These are phyloP conservation scores for Astrocystis sublimbata DNA, from an alignment of 495 filamentous ascomycete species.

Conservation along the genomic window DNA sequence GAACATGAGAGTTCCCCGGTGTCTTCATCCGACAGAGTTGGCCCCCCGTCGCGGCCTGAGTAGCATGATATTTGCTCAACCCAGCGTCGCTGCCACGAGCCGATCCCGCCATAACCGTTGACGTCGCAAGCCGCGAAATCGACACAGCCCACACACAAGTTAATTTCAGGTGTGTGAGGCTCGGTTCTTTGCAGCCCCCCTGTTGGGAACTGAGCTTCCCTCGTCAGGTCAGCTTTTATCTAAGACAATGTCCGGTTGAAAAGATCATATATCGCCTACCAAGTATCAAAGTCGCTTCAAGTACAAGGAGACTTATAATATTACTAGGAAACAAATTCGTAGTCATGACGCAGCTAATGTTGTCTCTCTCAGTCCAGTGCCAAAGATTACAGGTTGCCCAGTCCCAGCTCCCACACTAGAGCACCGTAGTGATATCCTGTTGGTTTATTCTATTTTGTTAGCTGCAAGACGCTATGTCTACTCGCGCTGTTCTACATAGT, in stretches of 20 bases:
- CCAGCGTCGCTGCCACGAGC: slow-evolving; percentile 13
- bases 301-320: neutral
- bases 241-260: neutral
- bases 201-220: neutral
- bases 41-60: slow-evolving; percentile 5
- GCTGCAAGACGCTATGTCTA: neutral
- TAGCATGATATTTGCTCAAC: neutral
- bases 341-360: neutral
- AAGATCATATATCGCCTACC: neutral
- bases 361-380: neutral
- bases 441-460: neutral
- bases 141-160: neutral
- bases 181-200: slow-evolving; percentile 18
- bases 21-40: slow-evolving; percentile 13
- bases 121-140: slow-evolving; percentile 16
- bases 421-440: neutral
- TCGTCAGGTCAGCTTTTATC: neutral
- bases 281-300: neutral
- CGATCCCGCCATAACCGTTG: slow-evolving; percentile 11
- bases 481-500: too few relatives aligned
- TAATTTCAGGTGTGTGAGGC: neutral
- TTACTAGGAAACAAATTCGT: neutral
- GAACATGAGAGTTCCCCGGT: neutral
- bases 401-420: neutral
- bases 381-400: neutral